Evolutionary conservation across 2,329 filamentous ascomycete genomes (phyloP).

Genomic region (Claviceps citrina): DNA sequence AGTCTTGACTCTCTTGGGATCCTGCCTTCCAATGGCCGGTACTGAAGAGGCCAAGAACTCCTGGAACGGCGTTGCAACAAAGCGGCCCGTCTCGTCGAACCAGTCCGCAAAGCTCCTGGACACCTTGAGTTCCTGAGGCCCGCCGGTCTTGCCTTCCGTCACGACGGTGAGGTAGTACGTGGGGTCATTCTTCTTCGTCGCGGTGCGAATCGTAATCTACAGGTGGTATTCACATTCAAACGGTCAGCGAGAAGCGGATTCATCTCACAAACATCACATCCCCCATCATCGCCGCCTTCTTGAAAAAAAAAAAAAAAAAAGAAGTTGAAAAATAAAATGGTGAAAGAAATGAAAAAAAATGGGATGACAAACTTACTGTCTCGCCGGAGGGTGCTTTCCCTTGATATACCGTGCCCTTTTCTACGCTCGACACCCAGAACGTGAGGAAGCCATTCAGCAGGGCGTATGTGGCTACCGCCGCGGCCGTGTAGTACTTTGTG

Average conservation of each 20-base stretch:
- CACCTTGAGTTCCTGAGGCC: conserved; percentile 34
- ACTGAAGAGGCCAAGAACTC: conserved; percentile 57
- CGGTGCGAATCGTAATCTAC: conserved; percentile 58
- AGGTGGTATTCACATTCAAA: too few species aligned
- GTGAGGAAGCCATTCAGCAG: conserved; percentile 64
- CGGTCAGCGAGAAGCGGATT: not conserved
- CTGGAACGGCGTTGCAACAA: conserved; percentile 64
- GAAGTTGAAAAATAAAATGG: too few species aligned
- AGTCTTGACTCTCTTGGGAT: conserved; percentile 40
- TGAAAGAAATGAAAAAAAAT: not conserved
- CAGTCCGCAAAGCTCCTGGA: conserved; percentile 54
- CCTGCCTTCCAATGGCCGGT: conserved; percentile 47
- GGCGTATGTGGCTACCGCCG: conserved; percentile 67
- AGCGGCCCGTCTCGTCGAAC: conserved; percentile 60
- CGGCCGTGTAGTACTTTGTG: conserved; percentile 67
- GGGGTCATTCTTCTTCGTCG: conserved; percentile 64
- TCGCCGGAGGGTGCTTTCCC: conserved; percentile 52
- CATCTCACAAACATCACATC: too few species aligned
- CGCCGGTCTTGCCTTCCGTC: conserved; percentile 26
- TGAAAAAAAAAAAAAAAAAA: not conserved
- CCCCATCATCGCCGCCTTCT: too few species aligned
- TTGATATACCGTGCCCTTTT: conserved; percentile 68
- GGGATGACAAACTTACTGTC: conserved; percentile 31
- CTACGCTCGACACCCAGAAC: conserved; percentile 71
- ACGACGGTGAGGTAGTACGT: conserved; percentile 62